Evolutionary conservation across 208 protist species (phyloP).

Genomic region (Acanthamoeba culbertsoni): DNA sequence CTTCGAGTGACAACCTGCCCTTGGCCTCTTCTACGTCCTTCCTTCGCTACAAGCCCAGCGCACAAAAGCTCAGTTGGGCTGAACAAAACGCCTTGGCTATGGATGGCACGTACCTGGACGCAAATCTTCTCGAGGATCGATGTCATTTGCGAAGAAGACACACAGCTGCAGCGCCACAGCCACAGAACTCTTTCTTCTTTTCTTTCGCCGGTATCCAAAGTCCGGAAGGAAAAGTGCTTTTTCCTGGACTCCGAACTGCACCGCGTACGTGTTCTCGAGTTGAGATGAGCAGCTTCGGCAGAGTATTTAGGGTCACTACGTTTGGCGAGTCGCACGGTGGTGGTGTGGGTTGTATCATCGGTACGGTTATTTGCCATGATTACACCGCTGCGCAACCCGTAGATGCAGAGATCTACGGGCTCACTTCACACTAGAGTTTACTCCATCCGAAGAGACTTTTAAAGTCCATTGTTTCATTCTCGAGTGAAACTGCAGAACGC

Average conservation of each 20-base stretch:
- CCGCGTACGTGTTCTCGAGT: no score
- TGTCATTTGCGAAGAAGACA: not conserved
- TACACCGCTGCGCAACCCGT: not conserved
- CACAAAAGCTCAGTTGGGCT: not conserved
- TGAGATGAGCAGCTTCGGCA: constrained; percentile 84
- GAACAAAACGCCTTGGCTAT: no score
- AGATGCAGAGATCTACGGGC: no score
- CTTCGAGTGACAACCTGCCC: constrained; percentile 13
- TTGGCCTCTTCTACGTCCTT: constrained; percentile 63
- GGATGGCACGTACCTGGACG: not conserved
- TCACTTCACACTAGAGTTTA: no score
- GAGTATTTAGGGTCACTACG: constrained; percentile 85
- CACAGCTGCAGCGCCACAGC: no score
- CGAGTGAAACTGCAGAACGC: not conserved
- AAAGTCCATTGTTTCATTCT: no score
- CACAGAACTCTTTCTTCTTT: no score
- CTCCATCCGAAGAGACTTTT: no score
- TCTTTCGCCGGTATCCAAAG: no score
- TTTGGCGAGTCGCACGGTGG: constrained; percentile 89
- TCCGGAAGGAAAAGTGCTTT: no score
- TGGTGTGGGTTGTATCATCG: constrained; percentile 74
- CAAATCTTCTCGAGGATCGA: constrained; percentile 24
- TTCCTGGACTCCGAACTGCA: no score
- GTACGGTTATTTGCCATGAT: not conserved
- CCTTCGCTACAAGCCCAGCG: constrained; percentile 15